Conservation (phyloP, 306 rosid species). For the Benincasa hispida region DNA sequence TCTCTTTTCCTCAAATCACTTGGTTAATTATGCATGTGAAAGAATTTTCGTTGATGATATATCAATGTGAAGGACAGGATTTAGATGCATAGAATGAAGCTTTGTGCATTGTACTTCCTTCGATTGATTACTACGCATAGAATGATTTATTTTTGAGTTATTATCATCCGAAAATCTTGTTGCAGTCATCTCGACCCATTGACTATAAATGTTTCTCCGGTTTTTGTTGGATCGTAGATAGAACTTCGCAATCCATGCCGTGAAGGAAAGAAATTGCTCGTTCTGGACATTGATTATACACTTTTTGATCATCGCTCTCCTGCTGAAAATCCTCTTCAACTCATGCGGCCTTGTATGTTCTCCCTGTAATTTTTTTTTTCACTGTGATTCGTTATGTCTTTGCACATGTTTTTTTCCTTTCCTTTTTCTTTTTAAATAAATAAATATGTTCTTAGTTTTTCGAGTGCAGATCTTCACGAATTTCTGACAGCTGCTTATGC, state of each 20-base stretch:
- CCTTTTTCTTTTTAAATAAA: neutral
- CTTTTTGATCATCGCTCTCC: slow-evolving; percentile 92
- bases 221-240: slow-evolving; percentile 32
- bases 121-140: neutral
- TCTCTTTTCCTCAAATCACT: neutral
- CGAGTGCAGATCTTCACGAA: slow-evolving; percentile 73
- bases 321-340: slow-evolving; percentile 90
- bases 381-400: neutral
- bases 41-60: neutral
- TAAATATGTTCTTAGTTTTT: neutral
- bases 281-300: slow-evolving; percentile 90
- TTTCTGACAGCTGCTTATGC: slow-evolving; percentile 78
- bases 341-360: slow-evolving; percentile 87
- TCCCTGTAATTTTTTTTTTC: neutral
- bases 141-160: neutral
- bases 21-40: neutral
- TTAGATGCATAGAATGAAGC: neutral
- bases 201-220: neutral
- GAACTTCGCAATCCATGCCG: slow-evolving; percentile 74
- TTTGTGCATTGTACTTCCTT: neutral
- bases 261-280: slow-evolving; percentile 83
- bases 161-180: neutral
- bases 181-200: neutral
- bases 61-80: neutral
- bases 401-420: neutral